These are phyloP conservation scores for Penicillium salamii DNA, from an alignment of 495 filamentous ascomycete species.

Conservation along the genomic window DNA sequence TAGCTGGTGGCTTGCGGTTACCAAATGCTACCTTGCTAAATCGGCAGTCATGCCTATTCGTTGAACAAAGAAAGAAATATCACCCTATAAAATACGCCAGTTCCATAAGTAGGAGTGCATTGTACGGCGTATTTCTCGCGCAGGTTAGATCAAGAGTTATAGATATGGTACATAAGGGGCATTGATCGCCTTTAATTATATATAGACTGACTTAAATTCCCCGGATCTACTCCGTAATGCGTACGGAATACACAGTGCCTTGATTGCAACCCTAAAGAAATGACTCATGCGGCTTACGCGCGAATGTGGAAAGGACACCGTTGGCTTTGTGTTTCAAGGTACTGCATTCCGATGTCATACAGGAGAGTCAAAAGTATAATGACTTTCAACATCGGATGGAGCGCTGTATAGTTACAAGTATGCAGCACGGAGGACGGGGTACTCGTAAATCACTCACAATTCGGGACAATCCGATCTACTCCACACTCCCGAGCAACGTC, in stretches of 20 bases:
- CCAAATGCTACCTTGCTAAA: no score
- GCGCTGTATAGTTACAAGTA: not conserved
- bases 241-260: not conserved
- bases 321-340: not conserved
- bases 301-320: not conserved
- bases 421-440: not conserved
- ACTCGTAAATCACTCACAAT: slow-evolving; percentile 1
- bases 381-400: not conserved
- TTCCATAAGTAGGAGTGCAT: no score
- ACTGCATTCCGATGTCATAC: not conserved
- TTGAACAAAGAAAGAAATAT: no score
- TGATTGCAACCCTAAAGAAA: not conserved
- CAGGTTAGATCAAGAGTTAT: no score
- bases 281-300: not conserved
- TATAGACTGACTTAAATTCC: no score
- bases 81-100: no score
- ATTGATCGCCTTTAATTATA: no score
- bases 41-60: no score
- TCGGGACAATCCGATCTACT: not conserved
- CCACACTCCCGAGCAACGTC: slow-evolving; percentile 1
- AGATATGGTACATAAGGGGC: no score
- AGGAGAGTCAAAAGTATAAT: not conserved
- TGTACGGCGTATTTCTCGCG: no score
- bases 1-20: no score
- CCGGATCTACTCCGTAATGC: no score